Conservation (phyloP, 495 filamentous ascomycete genomes). For the Hypoxylon crocopeplum region DNA sequence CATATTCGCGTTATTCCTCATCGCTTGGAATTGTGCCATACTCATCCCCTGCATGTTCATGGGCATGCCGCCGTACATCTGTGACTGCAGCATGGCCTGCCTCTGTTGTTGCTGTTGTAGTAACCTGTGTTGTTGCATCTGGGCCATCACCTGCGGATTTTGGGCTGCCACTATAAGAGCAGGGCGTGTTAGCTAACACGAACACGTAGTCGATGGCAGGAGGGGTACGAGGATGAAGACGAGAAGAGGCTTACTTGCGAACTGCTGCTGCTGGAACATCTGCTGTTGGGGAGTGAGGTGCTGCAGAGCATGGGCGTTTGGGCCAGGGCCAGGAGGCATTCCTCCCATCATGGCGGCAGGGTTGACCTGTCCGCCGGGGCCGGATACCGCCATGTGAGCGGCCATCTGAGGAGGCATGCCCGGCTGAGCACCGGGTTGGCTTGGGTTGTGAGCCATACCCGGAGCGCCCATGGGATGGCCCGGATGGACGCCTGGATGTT, state of each 20-base stretch:
- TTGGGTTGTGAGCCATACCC: slow-evolving; percentile 64
- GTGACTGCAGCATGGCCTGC: slow-evolving; percentile 54
- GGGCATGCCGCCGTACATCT: slow-evolving; percentile 58
- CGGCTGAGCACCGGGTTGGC: slow-evolving; percentile 70
- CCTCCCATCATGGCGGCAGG: slow-evolving; percentile 78
- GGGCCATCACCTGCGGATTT: slow-evolving; percentile 59
- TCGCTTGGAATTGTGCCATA: slow-evolving; percentile 60
- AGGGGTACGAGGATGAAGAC: neutral
- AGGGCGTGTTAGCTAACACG: slow-evolving; percentile 20
- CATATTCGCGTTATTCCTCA: slow-evolving; percentile 53
- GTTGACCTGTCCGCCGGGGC: slow-evolving; percentile 78
- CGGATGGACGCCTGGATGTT: slow-evolving; percentile 74
- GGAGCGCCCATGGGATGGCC: slow-evolving; percentile 76
- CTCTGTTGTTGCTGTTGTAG: slow-evolving; percentile 49
- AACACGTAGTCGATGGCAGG: neutral
- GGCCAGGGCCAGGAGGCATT: slow-evolving; percentile 77
- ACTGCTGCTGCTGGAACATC: slow-evolving; percentile 63
- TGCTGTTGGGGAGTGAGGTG: slow-evolving; percentile 74
- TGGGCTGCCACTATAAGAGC: slow-evolving; percentile 49
- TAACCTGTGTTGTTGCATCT: slow-evolving; percentile 53
- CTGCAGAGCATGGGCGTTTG: slow-evolving; percentile 78
- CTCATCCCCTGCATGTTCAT: slow-evolving; percentile 57
- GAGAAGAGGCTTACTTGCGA: slow-evolving; percentile 25
- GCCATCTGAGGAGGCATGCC: slow-evolving; percentile 73
- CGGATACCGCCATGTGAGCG: slow-evolving; percentile 85